Evolutionary conservation across 495 filamentous ascomycete species (phyloP).

Genomic region (Penicillium cinerascens): DNA sequence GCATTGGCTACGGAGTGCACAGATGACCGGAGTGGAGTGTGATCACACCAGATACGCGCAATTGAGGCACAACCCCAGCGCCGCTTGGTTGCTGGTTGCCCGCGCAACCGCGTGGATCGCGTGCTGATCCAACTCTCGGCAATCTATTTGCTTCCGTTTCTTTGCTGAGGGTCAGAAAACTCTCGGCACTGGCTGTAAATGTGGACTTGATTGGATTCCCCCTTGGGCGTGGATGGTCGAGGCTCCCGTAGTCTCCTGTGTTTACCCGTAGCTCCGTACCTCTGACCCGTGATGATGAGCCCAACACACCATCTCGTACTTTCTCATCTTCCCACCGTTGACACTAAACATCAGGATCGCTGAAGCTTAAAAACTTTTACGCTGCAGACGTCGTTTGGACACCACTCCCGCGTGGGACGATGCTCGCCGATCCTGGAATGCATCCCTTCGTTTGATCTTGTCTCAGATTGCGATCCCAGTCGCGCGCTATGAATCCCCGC

Average conservation of each 20-base stretch:
- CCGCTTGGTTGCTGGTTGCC: conserved; percentile 6
- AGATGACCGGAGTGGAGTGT: neutral
- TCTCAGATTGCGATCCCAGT: conserved; percentile 23
- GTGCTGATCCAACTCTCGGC: conserved; percentile 11
- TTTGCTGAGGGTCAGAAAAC: conserved; percentile 8
- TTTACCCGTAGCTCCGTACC: conserved; percentile 4
- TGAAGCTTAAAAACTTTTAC: neutral
- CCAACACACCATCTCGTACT: neutral
- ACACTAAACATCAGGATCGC: neutral
- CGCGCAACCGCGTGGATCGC: conserved; percentile 13
- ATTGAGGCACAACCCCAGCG: neutral
- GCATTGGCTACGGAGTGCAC: neutral
- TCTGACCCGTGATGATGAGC: neutral
- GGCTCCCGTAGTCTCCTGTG: conserved; percentile 6
- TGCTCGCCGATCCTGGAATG: conserved; percentile 32
- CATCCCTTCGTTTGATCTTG: conserved; percentile 20
- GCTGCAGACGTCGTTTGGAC: neutral
- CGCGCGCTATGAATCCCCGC: conserved; percentile 19
- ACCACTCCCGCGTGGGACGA: conserved; percentile 22
- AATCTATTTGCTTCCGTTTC: conserved; percentile 17
- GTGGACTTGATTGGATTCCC: conserved; percentile 4
- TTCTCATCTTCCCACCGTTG: neutral
- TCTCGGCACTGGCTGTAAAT: neutral
- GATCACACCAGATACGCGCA: neutral
- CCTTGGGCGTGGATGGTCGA: neutral